These are phyloP conservation scores for Paxillus involutus DNA, from an alignment of 768 basidiomycete genomes.

Conservation along the genomic window DNA sequence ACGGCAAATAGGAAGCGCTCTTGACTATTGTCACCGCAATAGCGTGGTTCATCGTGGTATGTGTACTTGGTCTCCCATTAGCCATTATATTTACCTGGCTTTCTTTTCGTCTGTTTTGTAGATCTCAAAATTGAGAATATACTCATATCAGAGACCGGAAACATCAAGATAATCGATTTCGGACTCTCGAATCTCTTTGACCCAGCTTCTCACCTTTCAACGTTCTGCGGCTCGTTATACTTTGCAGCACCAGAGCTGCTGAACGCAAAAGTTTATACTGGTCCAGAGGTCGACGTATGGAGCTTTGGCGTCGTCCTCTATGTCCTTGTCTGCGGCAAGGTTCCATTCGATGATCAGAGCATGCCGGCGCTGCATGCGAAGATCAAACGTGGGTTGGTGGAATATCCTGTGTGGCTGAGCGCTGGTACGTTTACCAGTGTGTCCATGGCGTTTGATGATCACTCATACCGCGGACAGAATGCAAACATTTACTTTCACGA, in stretches of 20 bases:
- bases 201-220: slow-evolving; percentile 77
- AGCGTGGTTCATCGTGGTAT: slow-evolving; percentile 93
- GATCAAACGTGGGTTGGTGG: slow-evolving; percentile 95
- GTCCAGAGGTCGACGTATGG: slow-evolving; percentile 99
- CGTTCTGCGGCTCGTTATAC: slow-evolving; percentile 97
- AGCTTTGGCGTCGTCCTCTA: slow-evolving; percentile 98
- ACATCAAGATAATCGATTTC: slow-evolving; percentile 99
- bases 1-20: slow-evolving; percentile 91
- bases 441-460: not conserved
- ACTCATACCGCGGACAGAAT: slow-evolving; percentile 56
- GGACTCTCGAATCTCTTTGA: slow-evolving; percentile 96
- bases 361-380: slow-evolving; percentile 99
- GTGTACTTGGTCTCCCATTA: slow-evolving; percentile 20
- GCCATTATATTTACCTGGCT: slow-evolving; percentile 1
- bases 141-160: slow-evolving; percentile 95
- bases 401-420: slow-evolving; percentile 96
- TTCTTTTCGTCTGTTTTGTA: slow-evolving; percentile 7
- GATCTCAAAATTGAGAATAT: slow-evolving; percentile 99
- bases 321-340: slow-evolving; percentile 96
- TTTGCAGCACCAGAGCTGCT: slow-evolving; percentile 98
- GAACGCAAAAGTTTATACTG: slow-evolving; percentile 95
- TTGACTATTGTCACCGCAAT: slow-evolving; percentile 97
- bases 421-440: slow-evolving; percentile 56
- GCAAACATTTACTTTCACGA: slow-evolving; percentile 87
- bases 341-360: slow-evolving; percentile 98